Evolutionary conservation across 495 filamentous ascomycete genomes (phyloP).

Genomic region (Trichoderma reesei): DNA sequence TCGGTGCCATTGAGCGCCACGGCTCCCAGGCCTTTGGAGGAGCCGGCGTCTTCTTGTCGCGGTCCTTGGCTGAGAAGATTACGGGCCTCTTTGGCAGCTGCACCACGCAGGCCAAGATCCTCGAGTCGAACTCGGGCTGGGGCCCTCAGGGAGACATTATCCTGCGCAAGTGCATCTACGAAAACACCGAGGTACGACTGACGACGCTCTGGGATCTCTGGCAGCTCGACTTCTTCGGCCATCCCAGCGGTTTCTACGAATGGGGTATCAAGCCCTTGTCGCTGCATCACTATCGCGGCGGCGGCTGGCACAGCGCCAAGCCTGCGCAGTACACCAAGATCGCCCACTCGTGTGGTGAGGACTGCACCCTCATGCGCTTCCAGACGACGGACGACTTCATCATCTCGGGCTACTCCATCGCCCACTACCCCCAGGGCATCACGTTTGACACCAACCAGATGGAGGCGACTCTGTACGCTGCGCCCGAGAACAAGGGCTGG

Average conservation of each 20-base stretch:
- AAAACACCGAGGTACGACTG: slow-evolving; percentile 49
- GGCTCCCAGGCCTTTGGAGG: slow-evolving; percentile 65
- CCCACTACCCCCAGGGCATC: slow-evolving; percentile 48
- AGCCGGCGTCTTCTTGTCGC: slow-evolving; percentile 61
- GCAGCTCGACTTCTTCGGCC: slow-evolving; percentile 57
- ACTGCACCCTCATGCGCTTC: slow-evolving; percentile 57
- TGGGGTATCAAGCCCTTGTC: slow-evolving; percentile 53
- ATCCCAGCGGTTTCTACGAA: slow-evolving; percentile 59
- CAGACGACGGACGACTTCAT: slow-evolving; percentile 54
- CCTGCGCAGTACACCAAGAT: slow-evolving; percentile 58
- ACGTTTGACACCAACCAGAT: slow-evolving; percentile 52
- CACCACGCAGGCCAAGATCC: slow-evolving; percentile 41
- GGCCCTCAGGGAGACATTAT: slow-evolving; percentile 54
- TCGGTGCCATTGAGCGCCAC: slow-evolving; percentile 56
- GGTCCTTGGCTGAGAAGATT: slow-evolving; percentile 49
- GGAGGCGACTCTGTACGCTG: slow-evolving; percentile 54
- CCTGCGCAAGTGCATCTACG: slow-evolving; percentile 57
- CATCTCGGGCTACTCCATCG: slow-evolving; percentile 55
- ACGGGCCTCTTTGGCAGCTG: slow-evolving; percentile 46
- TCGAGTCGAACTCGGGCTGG: slow-evolving; percentile 44
- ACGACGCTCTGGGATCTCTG: slow-evolving; percentile 53
- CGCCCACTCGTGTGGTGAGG: slow-evolving; percentile 51
- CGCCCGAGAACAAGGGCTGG: slow-evolving; percentile 43
- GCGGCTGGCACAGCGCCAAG: slow-evolving; percentile 40
- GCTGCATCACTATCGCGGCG: slow-evolving; percentile 56